These are phyloP conservation scores for Phytophthora brassicae DNA, from an alignment of 352 stramenopile genomes.

Conservation along the genomic window DNA sequence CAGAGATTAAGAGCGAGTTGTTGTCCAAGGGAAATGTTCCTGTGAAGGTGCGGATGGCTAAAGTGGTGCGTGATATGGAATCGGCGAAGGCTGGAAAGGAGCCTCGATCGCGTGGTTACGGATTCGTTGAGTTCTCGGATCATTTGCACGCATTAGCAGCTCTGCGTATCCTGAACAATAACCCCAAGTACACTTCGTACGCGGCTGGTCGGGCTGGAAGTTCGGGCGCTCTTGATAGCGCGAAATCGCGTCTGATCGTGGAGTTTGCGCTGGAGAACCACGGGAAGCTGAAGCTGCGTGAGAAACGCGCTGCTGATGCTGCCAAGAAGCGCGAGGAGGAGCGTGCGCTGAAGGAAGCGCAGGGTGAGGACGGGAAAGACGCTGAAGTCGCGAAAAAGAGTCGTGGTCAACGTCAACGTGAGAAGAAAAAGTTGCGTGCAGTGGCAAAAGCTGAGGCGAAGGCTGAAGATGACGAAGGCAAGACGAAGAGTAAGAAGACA, in stretches of 20 bases:
- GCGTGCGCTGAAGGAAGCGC: slow-evolving; percentile 58
- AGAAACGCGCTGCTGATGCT: slow-evolving; percentile 70
- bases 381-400: slow-evolving; percentile 55
- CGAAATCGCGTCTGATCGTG: slow-evolving; percentile 84
- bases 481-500: slow-evolving; percentile 39
- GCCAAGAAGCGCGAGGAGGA: slow-evolving; percentile 76
- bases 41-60: slow-evolving; percentile 83
- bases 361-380: slow-evolving; percentile 45
- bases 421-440: slow-evolving; percentile 65
- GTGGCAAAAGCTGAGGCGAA: slow-evolving; percentile 33
- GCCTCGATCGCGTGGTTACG: slow-evolving; percentile 69
- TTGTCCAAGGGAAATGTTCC: slow-evolving; percentile 37
- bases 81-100: slow-evolving; percentile 64
- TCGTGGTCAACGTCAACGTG: slow-evolving; percentile 71
- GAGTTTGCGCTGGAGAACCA: slow-evolving; percentile 91
- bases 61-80: slow-evolving; percentile 80
- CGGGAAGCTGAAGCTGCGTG: slow-evolving; percentile 84
- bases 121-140: slow-evolving; percentile 97
- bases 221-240: slow-evolving; percentile 42
- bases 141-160: slow-evolving; percentile 96
- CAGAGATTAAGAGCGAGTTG: slow-evolving; percentile 82
- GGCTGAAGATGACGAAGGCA: slow-evolving; percentile 15
- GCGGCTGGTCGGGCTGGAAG: slow-evolving; percentile 52
- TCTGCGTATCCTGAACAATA: slow-evolving; percentile 97
- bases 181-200: slow-evolving; percentile 86